A percentile compares a stretch with the other conserved stretches of the same genome.
phyloP scores from a whole-genome alignment of 345 rosid genomes.

The Gossypium rotundifolium region DNA sequence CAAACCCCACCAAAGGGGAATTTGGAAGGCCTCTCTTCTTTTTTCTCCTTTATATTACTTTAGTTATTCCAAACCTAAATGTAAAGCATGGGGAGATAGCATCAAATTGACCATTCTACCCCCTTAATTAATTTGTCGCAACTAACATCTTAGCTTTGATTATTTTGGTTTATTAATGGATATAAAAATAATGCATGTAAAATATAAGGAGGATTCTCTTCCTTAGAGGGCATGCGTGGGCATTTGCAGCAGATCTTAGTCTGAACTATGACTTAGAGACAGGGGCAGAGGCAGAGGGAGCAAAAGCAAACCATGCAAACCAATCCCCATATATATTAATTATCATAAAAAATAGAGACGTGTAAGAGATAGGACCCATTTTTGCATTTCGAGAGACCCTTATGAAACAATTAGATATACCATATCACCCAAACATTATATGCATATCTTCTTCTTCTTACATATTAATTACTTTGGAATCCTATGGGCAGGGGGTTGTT shows the following conservation, averaged over 20 bases:
- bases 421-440: neutral
- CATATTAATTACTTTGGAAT: conserved; percentile 23
- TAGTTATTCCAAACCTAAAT: conserved; percentile 47
- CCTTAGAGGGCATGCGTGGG: conserved; percentile 18
- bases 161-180: neutral
- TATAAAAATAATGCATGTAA: conserved; percentile 5
- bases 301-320: conserved; percentile 11
- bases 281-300: neutral
- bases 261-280: neutral
- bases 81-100: conserved; percentile 28
- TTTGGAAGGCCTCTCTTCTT: conserved; percentile 34
- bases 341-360: neutral
- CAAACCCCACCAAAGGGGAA: conserved; percentile 45
- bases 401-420: neutral
- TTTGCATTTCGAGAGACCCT: neutral
- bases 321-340: neutral
- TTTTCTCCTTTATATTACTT: conserved; percentile 17
- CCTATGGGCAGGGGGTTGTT: conserved; percentile 27
- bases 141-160: neutral
- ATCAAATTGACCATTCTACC: conserved; percentile 21
- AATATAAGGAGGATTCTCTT: conserved; percentile 5
- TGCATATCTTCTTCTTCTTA: neutral
- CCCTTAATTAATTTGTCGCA: conserved; percentile 2
- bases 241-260: conserved; percentile 3
- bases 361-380: conserved; percentile 17